A percentile compares a stretch with the other conserved stretches of the same genome.
Conservation (phyloP, 2,329 filamentous ascomycete genomes). For the Ophiostoma australiae region DNA sequence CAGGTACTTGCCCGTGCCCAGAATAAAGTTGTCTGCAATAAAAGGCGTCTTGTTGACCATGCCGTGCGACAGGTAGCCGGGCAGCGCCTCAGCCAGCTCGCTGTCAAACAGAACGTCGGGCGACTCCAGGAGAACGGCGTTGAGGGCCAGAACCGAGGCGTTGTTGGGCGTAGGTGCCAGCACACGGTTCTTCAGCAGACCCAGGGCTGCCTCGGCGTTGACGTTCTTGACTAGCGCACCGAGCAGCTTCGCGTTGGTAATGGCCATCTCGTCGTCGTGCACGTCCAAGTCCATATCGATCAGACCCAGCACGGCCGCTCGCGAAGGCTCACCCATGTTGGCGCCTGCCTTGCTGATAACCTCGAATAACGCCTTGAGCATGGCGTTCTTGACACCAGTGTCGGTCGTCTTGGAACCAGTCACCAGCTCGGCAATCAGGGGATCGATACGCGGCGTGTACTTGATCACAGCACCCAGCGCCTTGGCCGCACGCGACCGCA, state of each 20-base stretch:
- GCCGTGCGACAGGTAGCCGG: conserved; percentile 72
- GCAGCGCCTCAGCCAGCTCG: conserved; percentile 65
- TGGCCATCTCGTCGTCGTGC: conserved; percentile 69
- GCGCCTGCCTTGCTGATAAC: conserved; percentile 90
- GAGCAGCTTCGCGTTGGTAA: conserved; percentile 85
- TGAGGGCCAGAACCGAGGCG: conserved; percentile 78
- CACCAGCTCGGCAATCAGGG: conserved; percentile 84
- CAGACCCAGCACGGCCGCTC: conserved; percentile 75
- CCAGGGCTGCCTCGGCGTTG: conserved; percentile 61
- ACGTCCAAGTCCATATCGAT: conserved; percentile 82
- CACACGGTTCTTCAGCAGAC: conserved; percentile 65
- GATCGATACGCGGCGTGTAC: conserved; percentile 89
- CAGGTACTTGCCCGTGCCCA: conserved; percentile 87
- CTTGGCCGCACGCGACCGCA: conserved; percentile 84
- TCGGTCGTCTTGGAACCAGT: conserved; percentile 92
- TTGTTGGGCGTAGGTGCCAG: conserved; percentile 69
- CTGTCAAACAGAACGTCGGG: conserved; percentile 63
- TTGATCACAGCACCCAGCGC: conserved; percentile 93
- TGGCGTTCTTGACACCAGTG: conserved; percentile 81
- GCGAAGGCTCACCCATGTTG: conserved; percentile 91
- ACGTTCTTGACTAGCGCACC: conserved; percentile 87
- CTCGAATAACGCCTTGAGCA: conserved; percentile 95
- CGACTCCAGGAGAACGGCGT: conserved; percentile 80
- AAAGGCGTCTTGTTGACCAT: conserved; percentile 66
- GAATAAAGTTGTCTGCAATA: conserved; percentile 79